Evolutionary conservation across 192 early-diverging fungal genomes (phyloP).

Genomic region (Coemansia sp.): DNA sequence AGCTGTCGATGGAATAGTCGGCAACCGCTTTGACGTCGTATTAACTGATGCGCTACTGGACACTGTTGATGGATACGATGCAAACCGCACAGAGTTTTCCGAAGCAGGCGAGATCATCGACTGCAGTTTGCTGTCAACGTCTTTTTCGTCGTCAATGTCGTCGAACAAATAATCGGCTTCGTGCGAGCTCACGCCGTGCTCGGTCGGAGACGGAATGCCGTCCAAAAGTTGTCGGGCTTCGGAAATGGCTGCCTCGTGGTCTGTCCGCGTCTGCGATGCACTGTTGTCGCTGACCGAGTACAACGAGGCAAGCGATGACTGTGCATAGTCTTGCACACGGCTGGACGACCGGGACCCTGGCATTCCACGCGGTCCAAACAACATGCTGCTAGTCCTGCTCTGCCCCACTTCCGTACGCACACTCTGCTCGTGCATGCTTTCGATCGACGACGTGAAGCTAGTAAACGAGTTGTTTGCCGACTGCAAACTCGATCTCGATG

Average conservation of each 20-base stretch:
- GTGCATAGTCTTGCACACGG: slow-evolving; percentile 27
- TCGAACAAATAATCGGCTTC: slow-evolving; percentile 55
- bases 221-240: slow-evolving; percentile 50
- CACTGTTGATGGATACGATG: slow-evolving; percentile 33
- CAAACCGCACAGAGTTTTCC: slow-evolving; percentile 37
- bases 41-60: slow-evolving; percentile 35
- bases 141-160: slow-evolving; percentile 29
- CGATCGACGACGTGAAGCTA: slow-evolving; percentile 48
- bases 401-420: slow-evolving; percentile 29
- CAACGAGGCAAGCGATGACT: slow-evolving; percentile 44
- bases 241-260: slow-evolving; percentile 41
- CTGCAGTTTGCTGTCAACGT: slow-evolving; percentile 21
- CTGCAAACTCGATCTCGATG: slow-evolving; percentile 15
- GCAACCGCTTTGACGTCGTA: slow-evolving; percentile 20
- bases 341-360: slow-evolving; percentile 39
- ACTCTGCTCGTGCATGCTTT: slow-evolving; percentile 49
- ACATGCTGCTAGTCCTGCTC: slow-evolving; percentile 41
- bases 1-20: slow-evolving; percentile 33
- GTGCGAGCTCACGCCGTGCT: slow-evolving; percentile 17
- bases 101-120: slow-evolving; percentile 46
- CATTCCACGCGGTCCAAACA: slow-evolving; percentile 55
- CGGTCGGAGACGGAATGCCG: slow-evolving; percentile 47
- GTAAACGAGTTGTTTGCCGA: slow-evolving; percentile 1
- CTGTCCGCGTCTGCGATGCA: slow-evolving; percentile 15
- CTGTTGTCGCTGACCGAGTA: slow-evolving; percentile 37